Percentiles rank a stretch among this genome's conserved stretches.
These are phyloP conservation scores for Tolypocladium album DNA, from an alignment of 2,329 filamentous ascomycete genomes.

Conservation along the genomic window DNA sequence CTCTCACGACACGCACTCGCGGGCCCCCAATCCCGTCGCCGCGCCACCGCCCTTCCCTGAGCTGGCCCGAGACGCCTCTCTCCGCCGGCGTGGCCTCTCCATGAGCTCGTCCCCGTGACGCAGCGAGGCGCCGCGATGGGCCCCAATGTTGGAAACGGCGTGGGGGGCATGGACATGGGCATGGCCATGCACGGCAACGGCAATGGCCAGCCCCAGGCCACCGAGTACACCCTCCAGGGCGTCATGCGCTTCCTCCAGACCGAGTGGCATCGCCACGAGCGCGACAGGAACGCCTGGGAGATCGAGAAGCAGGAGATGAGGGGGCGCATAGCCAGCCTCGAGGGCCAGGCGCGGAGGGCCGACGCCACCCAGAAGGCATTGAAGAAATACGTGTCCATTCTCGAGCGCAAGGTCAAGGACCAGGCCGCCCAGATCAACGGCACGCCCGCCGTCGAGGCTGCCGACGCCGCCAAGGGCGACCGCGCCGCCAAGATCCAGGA, in stretches of 20 bases:
- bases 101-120: slow-evolving; percentile 22
- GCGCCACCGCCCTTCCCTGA: slow-evolving; percentile 1
- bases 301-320: slow-evolving; percentile 99
- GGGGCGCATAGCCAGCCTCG: slow-evolving; percentile 85
- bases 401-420: slow-evolving; percentile 79
- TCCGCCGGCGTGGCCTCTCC: slow-evolving; percentile 18
- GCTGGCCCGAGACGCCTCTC: slow-evolving; percentile 11
- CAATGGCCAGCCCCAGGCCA: slow-evolving; percentile 43
- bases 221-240: slow-evolving; percentile 55
- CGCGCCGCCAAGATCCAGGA: slow-evolving; percentile 44
- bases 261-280: slow-evolving; percentile 97
- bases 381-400: slow-evolving; percentile 79
- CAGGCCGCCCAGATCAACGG: slow-evolving; percentile 63
- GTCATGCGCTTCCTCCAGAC: slow-evolving; percentile 99
- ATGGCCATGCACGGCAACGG: slow-evolving; percentile 34
- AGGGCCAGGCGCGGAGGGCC: slow-evolving; percentile 77
- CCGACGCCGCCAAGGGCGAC: slow-evolving; percentile 37
- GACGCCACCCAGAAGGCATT: slow-evolving; percentile 83
- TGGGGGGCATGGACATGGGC: slow-evolving; percentile 33
- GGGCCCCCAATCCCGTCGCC: slow-evolving; percentile 2
- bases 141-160: slow-evolving; percentile 33
- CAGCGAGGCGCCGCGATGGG: slow-evolving; percentile 27
- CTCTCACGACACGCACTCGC: slow-evolving; percentile 3
- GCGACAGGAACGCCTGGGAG: slow-evolving; percentile 96
- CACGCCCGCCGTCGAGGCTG: slow-evolving; percentile 22